Evolutionary conservation across 148 eudicot genomes (phyloP).

Genomic region (Rhododendron ferrugineum): DNA sequence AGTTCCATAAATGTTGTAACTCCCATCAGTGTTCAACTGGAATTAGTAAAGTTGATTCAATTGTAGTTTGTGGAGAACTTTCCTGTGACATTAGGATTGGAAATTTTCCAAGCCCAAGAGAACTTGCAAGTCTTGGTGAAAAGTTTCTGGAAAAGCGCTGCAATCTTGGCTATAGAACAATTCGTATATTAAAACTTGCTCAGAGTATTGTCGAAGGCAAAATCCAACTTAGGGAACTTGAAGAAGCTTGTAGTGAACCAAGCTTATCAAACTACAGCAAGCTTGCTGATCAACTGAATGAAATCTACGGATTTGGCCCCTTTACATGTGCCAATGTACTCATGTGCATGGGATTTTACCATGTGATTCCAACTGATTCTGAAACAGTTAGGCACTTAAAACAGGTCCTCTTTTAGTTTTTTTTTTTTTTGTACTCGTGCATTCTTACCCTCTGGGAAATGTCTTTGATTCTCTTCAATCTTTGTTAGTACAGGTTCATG

Average conservation of each 20-base stretch:
- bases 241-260: constrained; percentile 38
- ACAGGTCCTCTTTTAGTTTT: constrained; percentile 33
- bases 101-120: constrained; percentile 68
- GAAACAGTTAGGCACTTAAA: constrained; percentile 79
- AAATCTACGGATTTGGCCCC: constrained; percentile 72
- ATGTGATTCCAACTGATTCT: constrained; percentile 70
- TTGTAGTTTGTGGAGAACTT: constrained; percentile 1
- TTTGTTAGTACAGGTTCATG: constrained; percentile 53
- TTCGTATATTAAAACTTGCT: constrained; percentile 66
- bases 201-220: constrained; percentile 47
- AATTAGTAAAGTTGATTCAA: background rate
- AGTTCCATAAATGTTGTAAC: background rate
- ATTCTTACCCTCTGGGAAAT: background rate
- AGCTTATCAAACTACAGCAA: constrained; percentile 42
- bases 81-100: constrained; percentile 26
- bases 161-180: constrained; percentile 76
- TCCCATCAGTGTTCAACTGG: background rate
- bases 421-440: background rate
- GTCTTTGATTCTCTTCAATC: background rate
- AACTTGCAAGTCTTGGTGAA: constrained; percentile 56
- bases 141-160: constrained; percentile 58
- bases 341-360: constrained; percentile 83
- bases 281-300: constrained; percentile 50
- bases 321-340: constrained; percentile 75
- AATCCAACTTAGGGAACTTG: constrained; percentile 48